Evolutionary conservation across 2,329 filamentous ascomycete species (phyloP), one percentile per base, ranked within the genome.

Genomic region (Diatrype stigma): DNA sequence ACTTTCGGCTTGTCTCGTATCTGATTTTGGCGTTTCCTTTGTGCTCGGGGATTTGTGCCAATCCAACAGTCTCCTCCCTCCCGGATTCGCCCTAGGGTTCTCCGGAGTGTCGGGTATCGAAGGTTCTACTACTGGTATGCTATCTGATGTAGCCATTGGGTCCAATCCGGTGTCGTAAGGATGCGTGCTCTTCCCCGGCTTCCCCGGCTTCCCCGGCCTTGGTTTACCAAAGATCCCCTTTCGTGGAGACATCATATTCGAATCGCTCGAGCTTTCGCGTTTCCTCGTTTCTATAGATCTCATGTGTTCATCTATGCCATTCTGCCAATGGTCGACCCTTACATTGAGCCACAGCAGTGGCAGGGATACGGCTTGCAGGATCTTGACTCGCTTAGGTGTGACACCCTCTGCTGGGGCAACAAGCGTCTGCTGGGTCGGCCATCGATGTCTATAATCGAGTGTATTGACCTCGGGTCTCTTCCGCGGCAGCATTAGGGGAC

Each of bases 121-220:
- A 23, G 11, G 11, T 5, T 28, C 40, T 3, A 44, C 40, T 5
- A n/a, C 22, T 3, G 40, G 40, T 23, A 44, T 12, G 22, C n/a
- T 44, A 12, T 44, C 21, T 7, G 40, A 23, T 2, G 21, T 44
- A 8, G 22, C 21, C 11, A 26, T 44, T 3, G 40, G 40, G 7
- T 12, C 51, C 32, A 61, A 32, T 1, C 56, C 62, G 4, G 63
- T 66, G 38, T 67, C 63, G 45, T 67, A 67, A 0, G 65, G 65
- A 28, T 67, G 60, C 12, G 57, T 66, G 51, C 64, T 66, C 45
- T 60, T 57, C 5, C 65, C 65, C 1, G 63, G 63, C 22, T 50
- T n/a, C n/a, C n/a, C n/a, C n/a, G n/a, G n/a, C 45, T 60, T 57
- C 5, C 65, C 65, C 1, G 63, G 63, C 22, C 49, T 59, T 4